A percentile compares a stretch with the other conserved stretches of the same genome.
Conservation (phyloP, 768 basidiomycete species). For the Suillus decipiens region DNA sequence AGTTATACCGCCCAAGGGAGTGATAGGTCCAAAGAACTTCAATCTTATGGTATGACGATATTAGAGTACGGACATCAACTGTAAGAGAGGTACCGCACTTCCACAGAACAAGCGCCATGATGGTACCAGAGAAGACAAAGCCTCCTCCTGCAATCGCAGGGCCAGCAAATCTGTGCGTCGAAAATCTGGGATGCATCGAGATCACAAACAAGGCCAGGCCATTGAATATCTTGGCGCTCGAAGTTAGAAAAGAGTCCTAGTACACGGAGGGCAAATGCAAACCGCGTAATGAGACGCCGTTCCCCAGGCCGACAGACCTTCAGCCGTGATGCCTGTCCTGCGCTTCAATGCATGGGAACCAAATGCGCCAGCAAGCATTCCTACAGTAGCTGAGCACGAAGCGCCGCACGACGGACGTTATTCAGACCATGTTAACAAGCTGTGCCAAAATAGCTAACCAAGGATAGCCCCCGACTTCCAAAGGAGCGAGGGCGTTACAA, state of each 20-base stretch:
- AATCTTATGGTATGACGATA: conserved; percentile 32
- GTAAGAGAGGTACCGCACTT: conserved; percentile 31
- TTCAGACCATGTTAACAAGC: neutral
- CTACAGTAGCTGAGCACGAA: conserved; percentile 39
- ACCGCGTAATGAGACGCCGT: conserved; percentile 68
- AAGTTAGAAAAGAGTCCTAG: conserved; percentile 14
- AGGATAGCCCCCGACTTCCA: conserved; percentile 48
- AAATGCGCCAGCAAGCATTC: conserved; percentile 66
- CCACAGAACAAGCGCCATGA: conserved; percentile 54
- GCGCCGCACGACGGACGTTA: neutral
- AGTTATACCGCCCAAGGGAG: conserved; percentile 61
- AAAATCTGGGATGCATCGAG: conserved; percentile 64
- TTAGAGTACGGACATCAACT: neutral
- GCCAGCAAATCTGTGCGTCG: conserved; percentile 62
- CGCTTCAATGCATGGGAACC: conserved; percentile 63
- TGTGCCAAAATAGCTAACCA: conserved; percentile 30
- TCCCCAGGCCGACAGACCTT: conserved; percentile 58
- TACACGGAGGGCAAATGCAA: conserved; percentile 21
- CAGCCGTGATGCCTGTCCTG: conserved; percentile 48
- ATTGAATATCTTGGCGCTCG: conserved; percentile 56
- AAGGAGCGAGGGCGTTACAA: conserved; percentile 27
- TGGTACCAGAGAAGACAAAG: conserved; percentile 62
- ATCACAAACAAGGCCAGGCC: conserved; percentile 65
- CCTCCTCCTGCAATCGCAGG: conserved; percentile 63
- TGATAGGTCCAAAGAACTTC: conserved; percentile 61